Conservation (phyloP, 1,284 basidiomycete genomes). For the Apiotrichum brassicae region DNA sequence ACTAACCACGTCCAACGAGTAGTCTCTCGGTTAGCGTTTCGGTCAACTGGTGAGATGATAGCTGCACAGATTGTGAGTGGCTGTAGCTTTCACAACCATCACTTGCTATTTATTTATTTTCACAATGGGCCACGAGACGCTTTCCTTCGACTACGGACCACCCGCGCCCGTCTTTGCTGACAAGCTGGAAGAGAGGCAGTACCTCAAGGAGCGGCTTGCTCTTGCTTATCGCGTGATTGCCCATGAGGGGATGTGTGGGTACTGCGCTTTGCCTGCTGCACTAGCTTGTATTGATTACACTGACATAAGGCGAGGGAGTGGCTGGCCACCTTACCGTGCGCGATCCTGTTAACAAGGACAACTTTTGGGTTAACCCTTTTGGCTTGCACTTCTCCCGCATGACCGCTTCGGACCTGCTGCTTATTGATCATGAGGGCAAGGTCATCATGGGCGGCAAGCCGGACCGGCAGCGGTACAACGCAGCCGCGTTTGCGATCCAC, state of each 20-base stretch:
- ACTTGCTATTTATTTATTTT: no score
- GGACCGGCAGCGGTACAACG: constrained; percentile 47
- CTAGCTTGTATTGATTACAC: no score
- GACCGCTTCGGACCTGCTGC: constrained; percentile 51
- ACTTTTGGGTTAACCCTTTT: constrained; percentile 24
- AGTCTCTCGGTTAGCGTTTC: no score
- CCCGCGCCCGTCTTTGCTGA: constrained; percentile 19
- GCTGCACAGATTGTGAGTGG: no score
- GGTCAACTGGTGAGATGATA: no score
- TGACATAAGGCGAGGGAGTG: constrained; percentile 52
- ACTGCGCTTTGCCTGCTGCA: no score
- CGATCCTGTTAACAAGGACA: constrained; percentile 52
- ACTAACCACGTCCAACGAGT: no score
- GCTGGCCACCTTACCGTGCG: constrained; percentile 61
- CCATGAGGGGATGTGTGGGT: constrained; percentile 49
- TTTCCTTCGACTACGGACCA: constrained; percentile 21
- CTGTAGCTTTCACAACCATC: no score
- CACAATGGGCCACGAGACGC: constrained; percentile 2
- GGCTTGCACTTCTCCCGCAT: constrained; percentile 49
- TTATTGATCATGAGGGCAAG: constrained; percentile 50
- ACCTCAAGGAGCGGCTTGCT: constrained; percentile 54
- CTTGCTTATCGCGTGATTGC: constrained; percentile 44
- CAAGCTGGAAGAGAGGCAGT: constrained; percentile 45
- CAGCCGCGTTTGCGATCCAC: constrained; percentile 54
- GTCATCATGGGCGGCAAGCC: constrained; percentile 50